Base-by-base conservation (phyloP, 179 eudicot species). In the Heliamphora pulchella region DNA sequence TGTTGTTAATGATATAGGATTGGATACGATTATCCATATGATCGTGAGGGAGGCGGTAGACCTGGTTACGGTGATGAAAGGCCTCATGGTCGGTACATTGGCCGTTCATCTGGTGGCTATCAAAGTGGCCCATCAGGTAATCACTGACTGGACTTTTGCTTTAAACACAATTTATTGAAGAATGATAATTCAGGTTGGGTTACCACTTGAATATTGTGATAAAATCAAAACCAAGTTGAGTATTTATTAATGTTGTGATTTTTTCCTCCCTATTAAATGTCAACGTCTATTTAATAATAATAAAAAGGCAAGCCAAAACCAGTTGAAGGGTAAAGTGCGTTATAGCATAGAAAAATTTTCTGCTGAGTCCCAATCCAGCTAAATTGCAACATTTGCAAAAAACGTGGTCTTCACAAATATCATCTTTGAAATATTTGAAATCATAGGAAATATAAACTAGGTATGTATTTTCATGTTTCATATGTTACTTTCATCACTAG, bases 21-120 rank as follows among this genome's bases (percentile, higher is more conserved):
- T 87, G 97, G 94, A n/a, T 87, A 94, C 88, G 94, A 92, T 82
- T 79, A 87, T 84, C 88, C 88, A 57, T 88, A 91, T 86, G 98
- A 91, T 2, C 97, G 99, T 68, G 96, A 91, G n/a, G 80, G 84
- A 75, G 95, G 94, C 7, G 95, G 94, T 76, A 94, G 97, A 75
- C 87, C 84, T 80, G 94, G 92, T 80, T 94, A 88, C 86, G 86
- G 75, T 80, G 96, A 92, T 80, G 98, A 90, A 15, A 91, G 98
- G 88, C 94, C 94, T 78, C 94, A 87, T 88, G 98, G 99, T 80
- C 91, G 99, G 76, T 91, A 82, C 76, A 64, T 74, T 73, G 91
- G 91, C 51, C 98, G 98, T 59, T 79, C 88, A 79, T 67, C 86
- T 81, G 98, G 97, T 81, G 97, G 98, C 70, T 96, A 86, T 86